A percentile compares a stretch with the other conserved stretches of the same genome.
Conservation (phyloP, 345 rosid genomes). For the Citrus medica region DNA sequence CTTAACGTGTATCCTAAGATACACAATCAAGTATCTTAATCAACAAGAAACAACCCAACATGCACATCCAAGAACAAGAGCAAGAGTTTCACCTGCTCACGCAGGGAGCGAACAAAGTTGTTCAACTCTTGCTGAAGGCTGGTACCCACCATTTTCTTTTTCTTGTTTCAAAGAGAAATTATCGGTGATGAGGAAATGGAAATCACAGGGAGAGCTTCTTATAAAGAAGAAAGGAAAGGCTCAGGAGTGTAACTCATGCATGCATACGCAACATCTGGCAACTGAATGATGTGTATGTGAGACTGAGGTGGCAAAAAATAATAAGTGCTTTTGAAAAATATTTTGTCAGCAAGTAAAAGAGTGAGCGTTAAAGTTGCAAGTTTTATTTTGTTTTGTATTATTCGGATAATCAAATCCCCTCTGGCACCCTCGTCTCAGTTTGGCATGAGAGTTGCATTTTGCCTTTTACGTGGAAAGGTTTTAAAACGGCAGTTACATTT, state of each 20-base stretch:
- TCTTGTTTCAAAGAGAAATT: too few relatives aligned
- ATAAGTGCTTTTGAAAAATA: neutral
- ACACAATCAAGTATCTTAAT: too few relatives aligned
- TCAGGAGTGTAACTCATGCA: neutral
- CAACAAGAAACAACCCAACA: neutral
- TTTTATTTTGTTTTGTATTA: neutral
- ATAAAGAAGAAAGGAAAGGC: neutral
- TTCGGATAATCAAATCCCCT: neutral
- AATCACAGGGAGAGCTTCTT: neutral
- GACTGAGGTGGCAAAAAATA: neutral
- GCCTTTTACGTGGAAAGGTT: neutral
- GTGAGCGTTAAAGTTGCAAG: neutral
- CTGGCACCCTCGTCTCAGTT: neutral
- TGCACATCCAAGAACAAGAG: neutral
- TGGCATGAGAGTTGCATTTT: neutral
- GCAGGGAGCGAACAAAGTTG: neutral
- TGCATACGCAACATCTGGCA: neutral
- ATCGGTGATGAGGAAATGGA: too few relatives aligned
- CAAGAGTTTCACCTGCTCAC: neutral
- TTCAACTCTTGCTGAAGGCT: neutral
- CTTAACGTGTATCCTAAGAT: too few relatives aligned
- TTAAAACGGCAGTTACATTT: neutral
- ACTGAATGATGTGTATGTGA: neutral
- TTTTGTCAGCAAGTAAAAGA: neutral
- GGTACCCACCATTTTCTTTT: constrained; percentile 7